These are phyloP conservation scores for Microstegium vimineum DNA, from an alignment of 176 grass and related monocot species.

Conservation along the genomic window DNA sequence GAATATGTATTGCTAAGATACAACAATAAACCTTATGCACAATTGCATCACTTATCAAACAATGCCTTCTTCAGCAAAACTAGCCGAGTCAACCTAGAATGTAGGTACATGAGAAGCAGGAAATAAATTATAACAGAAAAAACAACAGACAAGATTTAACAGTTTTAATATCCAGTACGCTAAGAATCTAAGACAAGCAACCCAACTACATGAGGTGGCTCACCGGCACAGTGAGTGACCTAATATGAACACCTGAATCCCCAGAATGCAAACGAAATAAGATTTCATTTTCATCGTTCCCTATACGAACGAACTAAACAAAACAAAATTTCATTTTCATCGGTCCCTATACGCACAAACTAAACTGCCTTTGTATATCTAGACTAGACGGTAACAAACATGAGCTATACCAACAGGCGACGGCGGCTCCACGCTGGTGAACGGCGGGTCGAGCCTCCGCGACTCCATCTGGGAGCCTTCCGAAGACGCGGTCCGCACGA, in stretches of 20 bases:
- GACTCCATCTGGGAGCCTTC: neutral
- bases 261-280: no score
- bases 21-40: neutral
- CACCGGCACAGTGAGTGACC: neutral
- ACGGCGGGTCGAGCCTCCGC: no score
- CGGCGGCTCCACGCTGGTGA: neutral
- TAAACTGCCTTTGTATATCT: neutral
- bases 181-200: no score
- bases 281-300: no score
- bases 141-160: neutral
- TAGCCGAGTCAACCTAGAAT: no score
- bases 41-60: neutral
- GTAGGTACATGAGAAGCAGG: neutral
- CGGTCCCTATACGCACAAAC: neutral
- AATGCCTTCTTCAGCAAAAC: neutral
- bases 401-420: neutral
- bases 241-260: no score
- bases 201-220: neutral
- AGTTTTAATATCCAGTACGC: neutral
- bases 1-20: neutral
- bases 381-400: neutral
- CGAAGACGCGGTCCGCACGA: neutral
- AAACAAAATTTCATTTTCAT: neutral
- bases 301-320: no score
- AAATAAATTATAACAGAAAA: neutral